Base-by-base conservation (phyloP, 1,284 basidiomycete species). In the Meripilus lineatus region DNA sequence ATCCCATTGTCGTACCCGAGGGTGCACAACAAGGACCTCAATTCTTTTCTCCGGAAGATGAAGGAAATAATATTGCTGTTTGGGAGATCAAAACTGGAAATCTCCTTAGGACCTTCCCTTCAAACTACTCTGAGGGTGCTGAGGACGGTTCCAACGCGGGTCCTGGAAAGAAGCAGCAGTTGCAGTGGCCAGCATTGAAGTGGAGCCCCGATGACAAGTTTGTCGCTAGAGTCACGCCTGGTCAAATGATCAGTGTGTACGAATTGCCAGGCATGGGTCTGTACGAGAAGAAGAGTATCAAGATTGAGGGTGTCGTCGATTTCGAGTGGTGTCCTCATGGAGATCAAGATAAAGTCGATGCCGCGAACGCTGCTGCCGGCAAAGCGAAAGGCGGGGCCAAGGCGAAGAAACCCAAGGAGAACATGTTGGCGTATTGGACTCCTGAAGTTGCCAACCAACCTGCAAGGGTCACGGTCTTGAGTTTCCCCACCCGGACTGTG, bases 241-340 rank as follows among this genome's bases (percentile, higher is more conserved):
- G 92, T 24, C 83, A 91, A 62, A 89, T 90, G 68, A 98, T 99
- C 69, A 93, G 93, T 59, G 85, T 99, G 38, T 94, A 99, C 68
- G 93, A 97, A 67, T 79, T 95, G 44, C 96, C 96, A 11, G 77
- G 79, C 48, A 97, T 99, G 93, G 84, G 85, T 57, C 73, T 99
- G 42, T 80, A 98, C 49, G 95, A 93, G 57, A 98, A 97, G 72
- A 99, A 98, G 74, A 92, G 88, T 56, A 73, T 99, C 69, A 98
- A 98, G 74, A 90, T 99, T 48, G 94, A 99, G 58, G 96, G 95
- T 20, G 95, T 99, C 28, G 78, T 94, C 53, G 96, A 99, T 69
- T 99, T 99, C 66, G 96, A 99, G 69, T 99, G 96, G 96, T 93
- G 92, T 59, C 96, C 96, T 25, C 79, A 88, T 51, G 85, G 90